phyloP scores from a whole-genome alignment of 2,329 filamentous ascomycete genomes.

The Hymenoscyphus repandus region DNA sequence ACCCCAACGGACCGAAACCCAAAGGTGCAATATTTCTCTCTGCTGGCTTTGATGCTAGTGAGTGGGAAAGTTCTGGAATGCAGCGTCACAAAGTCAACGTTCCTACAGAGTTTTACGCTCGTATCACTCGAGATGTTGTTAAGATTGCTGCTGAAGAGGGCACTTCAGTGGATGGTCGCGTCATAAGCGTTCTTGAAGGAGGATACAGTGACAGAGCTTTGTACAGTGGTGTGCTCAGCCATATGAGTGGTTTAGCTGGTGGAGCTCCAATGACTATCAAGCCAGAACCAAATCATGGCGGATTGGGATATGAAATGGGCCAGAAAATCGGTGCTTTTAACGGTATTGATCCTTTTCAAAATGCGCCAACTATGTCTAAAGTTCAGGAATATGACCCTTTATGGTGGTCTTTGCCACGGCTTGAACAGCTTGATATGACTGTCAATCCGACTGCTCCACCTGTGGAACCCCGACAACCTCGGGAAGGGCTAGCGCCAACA shows the following conservation, averaged over 20 bases:
- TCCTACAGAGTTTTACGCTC: constrained; percentile 92
- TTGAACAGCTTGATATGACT: constrained; percentile 65
- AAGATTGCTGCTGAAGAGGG: constrained; percentile 75
- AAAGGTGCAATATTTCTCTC: constrained; percentile 91
- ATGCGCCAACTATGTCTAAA: constrained; percentile 8
- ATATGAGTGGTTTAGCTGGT: constrained; percentile 75
- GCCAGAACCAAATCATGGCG: constrained; percentile 35
- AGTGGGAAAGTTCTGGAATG: constrained; percentile 90
- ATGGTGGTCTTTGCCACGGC: constrained; percentile 65
- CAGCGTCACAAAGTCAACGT: constrained; percentile 95
- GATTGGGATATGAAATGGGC: constrained; percentile 55
- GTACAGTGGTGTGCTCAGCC: constrained; percentile 81
- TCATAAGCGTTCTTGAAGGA: constrained; percentile 92
- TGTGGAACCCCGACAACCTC: constrained; percentile 47
- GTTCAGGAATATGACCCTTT: constrained; percentile 53
- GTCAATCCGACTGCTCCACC: constrained; percentile 46
- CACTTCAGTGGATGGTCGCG: constrained; percentile 70
- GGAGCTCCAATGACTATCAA: constrained; percentile 38
- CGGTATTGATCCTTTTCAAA: constrained; percentile 13
- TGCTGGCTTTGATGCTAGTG: constrained; percentile 93
- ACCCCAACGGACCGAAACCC: constrained; percentile 54
- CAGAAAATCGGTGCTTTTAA: constrained; percentile 43
- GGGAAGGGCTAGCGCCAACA: constrained; percentile 56
- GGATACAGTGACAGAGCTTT: constrained; percentile 93
- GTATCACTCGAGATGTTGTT: constrained; percentile 81